These are phyloP conservation scores for Leccinum arenicola DNA, from an alignment of 768 basidiomycete genomes.

Conservation along the genomic window DNA sequence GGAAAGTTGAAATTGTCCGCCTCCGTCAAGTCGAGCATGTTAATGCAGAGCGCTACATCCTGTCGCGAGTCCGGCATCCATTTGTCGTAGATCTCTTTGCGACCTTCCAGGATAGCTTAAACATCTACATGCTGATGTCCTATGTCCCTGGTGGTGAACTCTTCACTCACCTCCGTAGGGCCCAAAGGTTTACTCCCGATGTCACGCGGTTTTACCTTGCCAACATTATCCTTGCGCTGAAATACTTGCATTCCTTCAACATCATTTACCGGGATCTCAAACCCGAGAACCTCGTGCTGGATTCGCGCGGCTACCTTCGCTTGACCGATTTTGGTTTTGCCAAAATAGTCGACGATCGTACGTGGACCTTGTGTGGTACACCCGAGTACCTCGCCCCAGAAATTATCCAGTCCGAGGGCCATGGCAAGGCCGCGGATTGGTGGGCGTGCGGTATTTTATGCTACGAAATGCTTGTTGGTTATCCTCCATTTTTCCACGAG, in stretches of 20 bases:
- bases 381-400: slow-evolving; percentile 98
- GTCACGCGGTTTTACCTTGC: slow-evolving; percentile 98
- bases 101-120: slow-evolving; percentile 92
- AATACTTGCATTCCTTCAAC: slow-evolving; percentile 92
- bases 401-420: slow-evolving; percentile 96
- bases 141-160: slow-evolving; percentile 97
- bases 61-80: slow-evolving; percentile 88
- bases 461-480: slow-evolving; percentile 99
- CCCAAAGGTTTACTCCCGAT: slow-evolving; percentile 92
- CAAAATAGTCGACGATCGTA: slow-evolving; percentile 95
- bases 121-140: slow-evolving; percentile 98
- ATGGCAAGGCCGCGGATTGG: slow-evolving; percentile 98
- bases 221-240: slow-evolving; percentile 91
- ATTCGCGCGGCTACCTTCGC: slow-evolving; percentile 88
- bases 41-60: slow-evolving; percentile 92
- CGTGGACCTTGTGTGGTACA: slow-evolving; percentile 96
- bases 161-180: slow-evolving; percentile 93
- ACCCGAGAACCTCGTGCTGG: slow-evolving; percentile 96
- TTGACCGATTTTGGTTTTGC: slow-evolving; percentile 99
- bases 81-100: slow-evolving; percentile 97
- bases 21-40: slow-evolving; percentile 98
- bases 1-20: slow-evolving; percentile 81
- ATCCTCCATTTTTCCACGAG: slow-evolving; percentile 98
- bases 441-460: slow-evolving; percentile 98
- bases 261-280: slow-evolving; percentile 99